Evolutionary conservation across 2,329 filamentous ascomycete genomes (phyloP), one percentile per base, ranked within the genome.

Genomic region (Arthrobotrys conoides): DNA sequence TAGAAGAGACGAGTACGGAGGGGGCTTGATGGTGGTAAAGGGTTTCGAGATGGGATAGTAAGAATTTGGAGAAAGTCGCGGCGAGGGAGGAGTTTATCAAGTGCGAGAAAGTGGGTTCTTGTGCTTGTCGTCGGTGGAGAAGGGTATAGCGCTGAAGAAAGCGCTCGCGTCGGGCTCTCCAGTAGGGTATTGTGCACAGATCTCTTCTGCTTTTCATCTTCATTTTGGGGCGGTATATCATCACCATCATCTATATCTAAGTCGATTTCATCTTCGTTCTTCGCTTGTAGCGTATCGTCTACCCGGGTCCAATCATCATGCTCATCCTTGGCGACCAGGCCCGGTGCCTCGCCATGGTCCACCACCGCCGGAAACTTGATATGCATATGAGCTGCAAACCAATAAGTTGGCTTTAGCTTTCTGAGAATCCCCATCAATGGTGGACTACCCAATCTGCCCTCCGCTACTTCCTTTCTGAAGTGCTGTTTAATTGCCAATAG

Each of bases 371-470:
- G 85, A 83, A 92, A 98, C 83, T 95, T 96, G 86, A 92, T 91
- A 84, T 99, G 96, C 85, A 98, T 85, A 84, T 99, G 96, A 1
- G 94, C 96, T 44, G 92, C 91, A 83, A 98, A 97, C 96, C 96
- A 99, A 83, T 93, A 91, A 0, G 88, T 88, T 9, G 96, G 96
- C 66, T 93, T 88, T 66, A 99, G 85, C 33, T 92, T 88, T 83
- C 97, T 91, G 84, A 98, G 88, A 20, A 97, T 90, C 81, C 92
- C 89, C 82, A 89, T 90, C 0, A 94, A 94, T 0, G 95, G 95
- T 36, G 89, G 86, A 81, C 89, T 98, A 0, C 96, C 96, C 22
- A 99, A 86, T 8, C 87, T 90, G 0, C 93, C 93, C 44, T 90
- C 89, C 59, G 87, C 86, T 0, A 93, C 94, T 84, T 99, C 96